Percentiles rank a stretch among this genome's conserved stretches.
phyloP scores from a whole-genome alignment of 768 basidiomycete genomes.

The Lactarius indigo region DNA sequence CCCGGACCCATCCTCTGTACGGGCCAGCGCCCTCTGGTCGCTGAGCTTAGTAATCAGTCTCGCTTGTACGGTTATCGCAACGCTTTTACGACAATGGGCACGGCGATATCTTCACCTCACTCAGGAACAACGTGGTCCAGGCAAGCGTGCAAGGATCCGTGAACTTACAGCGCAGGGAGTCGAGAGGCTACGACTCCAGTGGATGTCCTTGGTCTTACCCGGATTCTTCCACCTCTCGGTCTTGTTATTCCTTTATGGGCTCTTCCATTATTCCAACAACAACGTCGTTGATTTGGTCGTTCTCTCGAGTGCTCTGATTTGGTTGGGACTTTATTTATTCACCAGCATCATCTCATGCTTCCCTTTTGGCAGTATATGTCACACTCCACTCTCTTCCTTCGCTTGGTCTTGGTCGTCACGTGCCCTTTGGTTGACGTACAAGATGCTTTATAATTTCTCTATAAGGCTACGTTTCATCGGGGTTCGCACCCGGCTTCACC shows the following conservation, averaged over 20 bases:
- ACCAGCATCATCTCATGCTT: neutral
- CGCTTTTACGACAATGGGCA: neutral
- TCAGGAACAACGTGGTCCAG: neutral
- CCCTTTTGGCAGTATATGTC: neutral
- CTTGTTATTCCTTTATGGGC: neutral
- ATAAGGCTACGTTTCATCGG: neutral
- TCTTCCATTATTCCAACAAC: neutral
- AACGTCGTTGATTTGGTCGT: neutral
- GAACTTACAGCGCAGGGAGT: neutral
- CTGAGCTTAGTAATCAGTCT: neutral
- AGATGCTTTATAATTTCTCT: neutral
- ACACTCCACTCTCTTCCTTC: neutral
- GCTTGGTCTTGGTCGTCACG: neutral
- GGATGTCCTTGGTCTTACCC: neutral
- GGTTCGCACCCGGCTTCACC: neutral
- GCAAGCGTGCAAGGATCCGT: neutral
- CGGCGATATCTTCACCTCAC: neutral
- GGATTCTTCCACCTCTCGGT: neutral
- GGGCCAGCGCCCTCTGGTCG: neutral
- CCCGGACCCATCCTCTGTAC: neutral
- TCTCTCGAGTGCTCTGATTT: neutral
- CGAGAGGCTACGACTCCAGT: neutral
- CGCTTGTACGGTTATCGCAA: neutral
- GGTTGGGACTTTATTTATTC: neutral
- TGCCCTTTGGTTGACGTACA: neutral